Percentiles rank a stretch among this genome's conserved stretches.
These are phyloP conservation scores for Dissophora ornata DNA, from an alignment of 192 early-diverging fungal species.

Conservation along the genomic window DNA sequence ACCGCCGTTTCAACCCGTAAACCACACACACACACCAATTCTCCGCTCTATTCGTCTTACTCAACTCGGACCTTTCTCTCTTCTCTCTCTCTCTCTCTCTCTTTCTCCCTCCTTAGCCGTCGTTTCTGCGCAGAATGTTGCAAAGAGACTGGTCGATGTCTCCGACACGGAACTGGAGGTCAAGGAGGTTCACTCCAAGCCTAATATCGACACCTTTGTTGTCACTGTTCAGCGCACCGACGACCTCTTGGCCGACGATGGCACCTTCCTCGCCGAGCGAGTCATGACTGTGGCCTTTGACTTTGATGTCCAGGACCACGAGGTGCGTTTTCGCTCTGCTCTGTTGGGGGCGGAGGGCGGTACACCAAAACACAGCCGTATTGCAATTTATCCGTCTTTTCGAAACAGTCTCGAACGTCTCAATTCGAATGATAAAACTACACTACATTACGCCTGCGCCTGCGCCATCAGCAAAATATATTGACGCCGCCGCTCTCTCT, in stretches of 20 bases:
- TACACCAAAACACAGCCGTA: too few relatives aligned
- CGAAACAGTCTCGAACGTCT: too few relatives aligned
- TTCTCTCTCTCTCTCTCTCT: neutral
- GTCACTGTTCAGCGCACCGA: slow-evolving; percentile 68
- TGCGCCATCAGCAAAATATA: neutral
- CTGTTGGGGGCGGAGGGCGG: too few relatives aligned
- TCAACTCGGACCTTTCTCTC: neutral
- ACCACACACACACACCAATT: too few relatives aligned
- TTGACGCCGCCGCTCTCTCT: neutral
- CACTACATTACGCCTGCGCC: too few relatives aligned
- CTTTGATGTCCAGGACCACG: slow-evolving; percentile 65
- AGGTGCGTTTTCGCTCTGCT: slow-evolving; percentile 41
- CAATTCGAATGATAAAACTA: too few relatives aligned
- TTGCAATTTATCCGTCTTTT: too few relatives aligned
- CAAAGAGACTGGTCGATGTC: slow-evolving; percentile 53
- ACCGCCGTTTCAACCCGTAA: too few relatives aligned
- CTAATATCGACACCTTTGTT: slow-evolving; percentile 58
- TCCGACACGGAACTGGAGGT: slow-evolving; percentile 51
- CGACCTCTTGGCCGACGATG: slow-evolving; percentile 67
- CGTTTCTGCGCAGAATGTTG: slow-evolving; percentile 43
- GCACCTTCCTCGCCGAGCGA: slow-evolving; percentile 65
- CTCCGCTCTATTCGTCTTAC: too few relatives aligned
- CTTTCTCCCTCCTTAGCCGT: slow-evolving; percentile 19
- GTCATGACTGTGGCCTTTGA: slow-evolving; percentile 67
- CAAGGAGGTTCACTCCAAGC: slow-evolving; percentile 41